Percentiles rank a stretch among this genome's conserved stretches.
These are phyloP conservation scores for Ophiostoma australiae DNA, from an alignment of 2,329 filamentous ascomycete genomes.

Conservation along the genomic window DNA sequence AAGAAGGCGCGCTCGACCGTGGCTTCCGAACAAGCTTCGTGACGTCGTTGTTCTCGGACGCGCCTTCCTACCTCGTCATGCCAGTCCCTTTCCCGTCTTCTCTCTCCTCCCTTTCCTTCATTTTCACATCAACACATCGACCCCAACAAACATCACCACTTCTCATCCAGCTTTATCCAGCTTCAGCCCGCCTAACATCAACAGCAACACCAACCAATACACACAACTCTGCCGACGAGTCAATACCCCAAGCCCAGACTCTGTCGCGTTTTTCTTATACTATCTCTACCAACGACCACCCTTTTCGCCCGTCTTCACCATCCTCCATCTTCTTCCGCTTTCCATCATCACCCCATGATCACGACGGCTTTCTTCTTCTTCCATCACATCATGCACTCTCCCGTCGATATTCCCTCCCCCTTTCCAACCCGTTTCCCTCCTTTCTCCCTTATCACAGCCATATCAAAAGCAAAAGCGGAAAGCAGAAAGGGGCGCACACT, in stretches of 20 bases:
- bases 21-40: neutral
- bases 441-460: neutral
- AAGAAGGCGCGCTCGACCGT: constrained; percentile 10
- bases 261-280: neutral
- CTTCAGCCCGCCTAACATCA: neutral
- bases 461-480: neutral
- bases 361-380: constrained; percentile 3
- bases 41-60: constrained; percentile 7
- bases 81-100: neutral
- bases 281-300: neutral
- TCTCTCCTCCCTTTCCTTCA: too few species aligned
- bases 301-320: neutral
- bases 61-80: neutral
- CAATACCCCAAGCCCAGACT: neutral
- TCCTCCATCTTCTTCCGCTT: neutral
- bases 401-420: neutral
- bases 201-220: neutral
- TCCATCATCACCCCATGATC: neutral
- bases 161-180: neutral
- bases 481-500: neutral
- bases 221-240: neutral
- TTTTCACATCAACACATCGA: neutral
- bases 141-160: neutral
- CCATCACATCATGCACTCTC: neutral
- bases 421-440: neutral